Evolutionary conservation across 768 basidiomycete species (phyloP).

Genomic region (Leucosporidium creatinivorum): DNA sequence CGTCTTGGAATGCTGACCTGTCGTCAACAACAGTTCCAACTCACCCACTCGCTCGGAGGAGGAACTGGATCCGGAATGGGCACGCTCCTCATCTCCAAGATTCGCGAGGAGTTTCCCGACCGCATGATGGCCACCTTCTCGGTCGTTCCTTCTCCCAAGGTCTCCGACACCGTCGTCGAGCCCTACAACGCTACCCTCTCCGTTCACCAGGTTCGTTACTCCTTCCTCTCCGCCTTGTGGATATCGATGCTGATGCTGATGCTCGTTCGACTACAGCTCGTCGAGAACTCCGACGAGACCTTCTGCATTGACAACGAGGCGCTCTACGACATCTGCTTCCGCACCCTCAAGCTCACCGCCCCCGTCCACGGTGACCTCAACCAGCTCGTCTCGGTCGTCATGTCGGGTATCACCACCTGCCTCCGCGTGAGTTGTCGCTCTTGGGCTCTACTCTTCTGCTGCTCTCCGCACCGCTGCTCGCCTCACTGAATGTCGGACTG

Average conservation of each 20-base stretch:
- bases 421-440: slow-evolving; percentile 53
- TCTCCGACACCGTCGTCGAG: slow-evolving; percentile 98
- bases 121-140: slow-evolving; percentile 99
- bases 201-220: slow-evolving; percentile 60
- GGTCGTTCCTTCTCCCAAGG: slow-evolving; percentile 64
- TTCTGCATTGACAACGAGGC: slow-evolving; percentile 99
- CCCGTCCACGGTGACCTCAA: slow-evolving; percentile 97
- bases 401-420: slow-evolving; percentile 98
- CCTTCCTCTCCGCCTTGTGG: too few relatives aligned
- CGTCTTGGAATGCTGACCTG: background rate
- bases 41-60: slow-evolving; percentile 53
- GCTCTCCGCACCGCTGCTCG: too few relatives aligned
- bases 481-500: too few relatives aligned
- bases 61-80: slow-evolving; percentile 99
- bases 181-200: slow-evolving; percentile 99
- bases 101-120: slow-evolving; percentile 97
- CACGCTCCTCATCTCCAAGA: slow-evolving; percentile 96
- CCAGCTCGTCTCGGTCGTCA: slow-evolving; percentile 93
- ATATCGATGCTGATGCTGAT: too few relatives aligned
- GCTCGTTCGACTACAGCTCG: slow-evolving; percentile 47
- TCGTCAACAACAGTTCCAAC: too few relatives aligned
- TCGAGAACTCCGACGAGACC: slow-evolving; percentile 99
- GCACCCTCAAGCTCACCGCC: slow-evolving; percentile 81
- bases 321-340: slow-evolving; percentile 79
- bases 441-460: background rate